A percentile compares a stretch with the other conserved stretches of the same genome.
phyloP scores from a whole-genome alignment of 495 filamentous ascomycete species.

The Darksidea phi region DNA sequence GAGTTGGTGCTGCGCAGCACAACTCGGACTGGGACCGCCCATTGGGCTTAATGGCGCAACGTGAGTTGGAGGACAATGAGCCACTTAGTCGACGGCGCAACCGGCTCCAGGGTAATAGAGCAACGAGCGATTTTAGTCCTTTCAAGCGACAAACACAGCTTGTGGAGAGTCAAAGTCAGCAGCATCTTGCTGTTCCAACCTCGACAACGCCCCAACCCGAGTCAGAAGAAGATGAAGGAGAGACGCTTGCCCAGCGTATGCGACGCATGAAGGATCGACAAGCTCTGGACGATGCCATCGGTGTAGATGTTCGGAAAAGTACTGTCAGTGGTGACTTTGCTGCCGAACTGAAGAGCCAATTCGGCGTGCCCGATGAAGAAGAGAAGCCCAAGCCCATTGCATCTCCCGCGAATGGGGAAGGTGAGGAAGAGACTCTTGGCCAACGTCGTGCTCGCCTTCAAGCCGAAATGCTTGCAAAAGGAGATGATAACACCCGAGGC shows the following conservation, averaged over 20 bases:
- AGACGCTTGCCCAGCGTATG: constrained; percentile 75
- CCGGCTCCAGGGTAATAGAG: constrained; percentile 61
- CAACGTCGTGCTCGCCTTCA: constrained; percentile 81
- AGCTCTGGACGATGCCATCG: constrained; percentile 44
- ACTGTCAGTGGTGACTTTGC: constrained; percentile 75
- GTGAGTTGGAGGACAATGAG: constrained; percentile 87
- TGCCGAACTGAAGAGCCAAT: constrained; percentile 71
- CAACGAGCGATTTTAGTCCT: constrained; percentile 30
- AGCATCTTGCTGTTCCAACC: constrained; percentile 20
- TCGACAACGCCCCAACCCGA: constrained; percentile 19
- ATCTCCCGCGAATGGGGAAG: constrained; percentile 20
- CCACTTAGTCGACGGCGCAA: constrained; percentile 78
- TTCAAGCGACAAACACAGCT: constrained; percentile 38
- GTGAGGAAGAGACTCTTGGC: constrained; percentile 82
- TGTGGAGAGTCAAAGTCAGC: constrained; percentile 16
- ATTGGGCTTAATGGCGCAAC: constrained; percentile 78
- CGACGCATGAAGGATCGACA: constrained; percentile 62
- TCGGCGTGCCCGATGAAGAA: constrained; percentile 52
- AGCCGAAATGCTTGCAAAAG: constrained; percentile 62
- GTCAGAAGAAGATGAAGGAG: constrained; percentile 62
- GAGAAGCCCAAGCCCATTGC: constrained; percentile 40
- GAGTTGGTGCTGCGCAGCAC: constrained; percentile 6
- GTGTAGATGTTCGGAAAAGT: constrained; percentile 48
- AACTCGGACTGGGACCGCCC: constrained; percentile 56
- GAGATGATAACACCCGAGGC: constrained; percentile 36